phyloP scores from a whole-genome alignment of 148 eudicot species.

The Polygonum aviculare region DNA sequence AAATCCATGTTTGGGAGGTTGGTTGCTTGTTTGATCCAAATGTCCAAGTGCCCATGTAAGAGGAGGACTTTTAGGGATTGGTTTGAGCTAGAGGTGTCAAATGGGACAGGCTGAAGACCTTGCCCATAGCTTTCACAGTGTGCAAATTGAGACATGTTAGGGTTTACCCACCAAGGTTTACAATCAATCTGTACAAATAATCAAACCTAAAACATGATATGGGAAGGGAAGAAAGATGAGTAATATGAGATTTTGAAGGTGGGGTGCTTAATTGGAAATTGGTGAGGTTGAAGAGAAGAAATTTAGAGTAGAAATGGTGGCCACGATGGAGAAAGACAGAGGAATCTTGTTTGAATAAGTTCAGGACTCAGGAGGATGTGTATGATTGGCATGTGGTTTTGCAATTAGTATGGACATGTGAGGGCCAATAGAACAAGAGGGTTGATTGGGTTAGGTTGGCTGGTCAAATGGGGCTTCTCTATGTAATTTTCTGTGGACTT shows the following conservation, averaged over 20 bases:
- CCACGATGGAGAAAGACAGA: neutral
- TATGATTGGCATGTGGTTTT: neutral
- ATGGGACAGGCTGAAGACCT: neutral
- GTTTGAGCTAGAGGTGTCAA: neutral
- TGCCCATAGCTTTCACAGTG: neutral
- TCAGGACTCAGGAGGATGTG: neutral
- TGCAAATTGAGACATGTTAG: neutral
- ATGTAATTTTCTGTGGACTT: neutral
- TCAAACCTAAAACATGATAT: neutral
- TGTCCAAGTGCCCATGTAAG: conserved; percentile 3
- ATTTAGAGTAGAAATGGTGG: neutral
- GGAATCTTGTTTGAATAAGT: neutral
- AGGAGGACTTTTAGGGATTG: neutral
- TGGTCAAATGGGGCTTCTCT: neutral
- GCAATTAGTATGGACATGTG: neutral
- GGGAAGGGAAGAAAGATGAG: neutral
- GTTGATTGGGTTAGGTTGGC: neutral
- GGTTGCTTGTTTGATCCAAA: conserved; percentile 1
- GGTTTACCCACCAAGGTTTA: neutral
- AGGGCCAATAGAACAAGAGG: neutral
- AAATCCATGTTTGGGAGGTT: neutral
- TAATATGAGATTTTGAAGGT: neutral
- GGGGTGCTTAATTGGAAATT: neutral
- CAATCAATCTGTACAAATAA: neutral
- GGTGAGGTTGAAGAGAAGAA: neutral